These are phyloP conservation scores for Trichoderma polysporum DNA, from an alignment of 2,329 filamentous ascomycete species.

Conservation along the genomic window DNA sequence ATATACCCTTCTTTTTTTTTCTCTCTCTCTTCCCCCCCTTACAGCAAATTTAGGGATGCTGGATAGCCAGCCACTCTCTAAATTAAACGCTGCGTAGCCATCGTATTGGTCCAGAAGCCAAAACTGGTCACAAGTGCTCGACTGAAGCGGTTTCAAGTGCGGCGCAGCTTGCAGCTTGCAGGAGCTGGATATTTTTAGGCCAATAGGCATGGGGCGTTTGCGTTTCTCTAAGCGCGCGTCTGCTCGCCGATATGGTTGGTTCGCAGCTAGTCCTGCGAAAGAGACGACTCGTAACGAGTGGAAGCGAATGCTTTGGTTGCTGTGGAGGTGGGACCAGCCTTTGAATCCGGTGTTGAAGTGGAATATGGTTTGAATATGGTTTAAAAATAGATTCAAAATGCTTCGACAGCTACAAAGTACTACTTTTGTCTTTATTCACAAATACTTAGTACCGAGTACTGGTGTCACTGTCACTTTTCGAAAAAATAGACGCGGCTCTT, in stretches of 20 bases:
- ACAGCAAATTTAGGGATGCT: too few relatives aligned
- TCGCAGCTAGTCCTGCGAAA: background rate
- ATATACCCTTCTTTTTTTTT: too few relatives aligned
- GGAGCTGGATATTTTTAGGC: background rate
- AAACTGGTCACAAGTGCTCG: background rate
- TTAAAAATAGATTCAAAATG: conserved; percentile 9
- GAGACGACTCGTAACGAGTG: background rate
- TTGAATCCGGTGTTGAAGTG: too few relatives aligned
- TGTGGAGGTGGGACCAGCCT: background rate
- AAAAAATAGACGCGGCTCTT: background rate
- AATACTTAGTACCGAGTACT: too few relatives aligned
- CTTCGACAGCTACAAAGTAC: background rate
- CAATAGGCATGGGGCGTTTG: background rate
- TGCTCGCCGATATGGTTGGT: background rate
- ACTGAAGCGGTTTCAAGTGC: conserved; percentile 10
- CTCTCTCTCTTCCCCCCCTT: too few relatives aligned
- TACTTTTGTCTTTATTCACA: too few relatives aligned
- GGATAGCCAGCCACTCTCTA: too few relatives aligned
- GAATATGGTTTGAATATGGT: background rate
- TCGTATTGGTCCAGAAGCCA: conserved; percentile 4
- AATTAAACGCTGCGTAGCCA: background rate
- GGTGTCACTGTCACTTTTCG: background rate
- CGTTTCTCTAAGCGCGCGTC: conserved; percentile 15
- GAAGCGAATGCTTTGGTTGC: background rate
- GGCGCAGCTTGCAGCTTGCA: conserved; percentile 10